Conservation (phyloP, 169 alveolate species). For the Eimeria necatrix region DNA sequence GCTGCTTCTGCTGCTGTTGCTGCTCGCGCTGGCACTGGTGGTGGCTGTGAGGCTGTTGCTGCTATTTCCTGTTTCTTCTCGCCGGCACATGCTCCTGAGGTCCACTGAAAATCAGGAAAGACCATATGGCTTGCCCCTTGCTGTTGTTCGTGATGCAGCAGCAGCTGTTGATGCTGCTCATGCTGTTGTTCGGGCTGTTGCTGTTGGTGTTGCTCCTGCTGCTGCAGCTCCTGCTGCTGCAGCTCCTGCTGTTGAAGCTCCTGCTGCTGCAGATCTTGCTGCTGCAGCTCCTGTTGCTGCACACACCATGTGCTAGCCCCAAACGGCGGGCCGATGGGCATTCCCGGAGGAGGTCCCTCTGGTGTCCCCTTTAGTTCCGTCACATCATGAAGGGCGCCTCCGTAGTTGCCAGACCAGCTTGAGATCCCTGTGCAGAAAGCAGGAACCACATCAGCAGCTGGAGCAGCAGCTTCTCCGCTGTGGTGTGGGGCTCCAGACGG, state of each 20-base stretch:
- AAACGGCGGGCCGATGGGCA: not conserved
- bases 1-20: not conserved
- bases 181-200: not conserved
- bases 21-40: not conserved
- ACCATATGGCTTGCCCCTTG: not conserved
- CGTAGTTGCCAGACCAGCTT: not conserved
- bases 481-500: conserved; percentile 5
- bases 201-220: not conserved
- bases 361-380: not conserved
- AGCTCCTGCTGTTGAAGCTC: too few relatives aligned
- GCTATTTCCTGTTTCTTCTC: not conserved
- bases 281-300: not conserved
- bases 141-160: not conserved
- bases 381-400: not conserved
- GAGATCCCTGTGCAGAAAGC: not conserved
- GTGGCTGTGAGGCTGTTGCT: not conserved
- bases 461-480: not conserved
- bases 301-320: not conserved
- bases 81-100: not conserved
- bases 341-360: not conserved
- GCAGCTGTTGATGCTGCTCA: not conserved
- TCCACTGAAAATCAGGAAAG: conserved; percentile 1
- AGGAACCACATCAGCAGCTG: not conserved
- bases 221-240: too few relatives aligned
- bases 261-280: not conserved